Evolutionary conservation across 2,329 filamentous ascomycete genomes (phyloP), one percentile per base, ranked within the genome.

Genomic region (Aureobasidium sp.): DNA sequence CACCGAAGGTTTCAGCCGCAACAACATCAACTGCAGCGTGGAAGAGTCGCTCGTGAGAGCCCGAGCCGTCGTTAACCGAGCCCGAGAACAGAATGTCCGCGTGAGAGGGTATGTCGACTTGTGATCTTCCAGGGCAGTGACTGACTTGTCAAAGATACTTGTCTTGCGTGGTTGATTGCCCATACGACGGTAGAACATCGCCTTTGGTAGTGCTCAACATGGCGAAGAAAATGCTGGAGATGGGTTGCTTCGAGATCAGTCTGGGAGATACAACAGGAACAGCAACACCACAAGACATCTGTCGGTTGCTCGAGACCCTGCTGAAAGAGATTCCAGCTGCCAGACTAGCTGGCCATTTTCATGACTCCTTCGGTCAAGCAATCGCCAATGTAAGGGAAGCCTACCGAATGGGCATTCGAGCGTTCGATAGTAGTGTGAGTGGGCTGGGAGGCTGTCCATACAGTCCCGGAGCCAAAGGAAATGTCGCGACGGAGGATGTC

Each of bases 201-300:
- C 66, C 64, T n/a, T 52, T 59, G 25, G 80, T 79, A 62, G 85
- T 87, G 2, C 83, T 85, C 1, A 80, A 83, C 21, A 77, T 87
- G 34, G 84, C 84, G 78, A 63, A 85, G 79, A 69, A 76, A 4
- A 73, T 96, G 54, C 79, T 96, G 1, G 88, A 92, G 69, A 89
- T 93, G 79, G 92, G 92, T n/a, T 92, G 90, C 27, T 90, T 95
- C 70, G 91, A 96, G 78, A 91, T 97, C 67, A 89, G 89, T 2
- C 83, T 96, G 0, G 91, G 91, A 6, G 92, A 96, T 70, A 97
- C 92, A 0, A 93, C 91, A 0, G 92, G 92, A 25, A 91, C 94
- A 83, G 92, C 91, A 37, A 95, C 90, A 0, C 86, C 86, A n/a
- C 86, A 85, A n/a, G 78, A 84, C 60, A 90, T 87, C 2, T 77